Evolutionary conservation across 352 stramenopile genomes (phyloP).

Genomic region (Globisporangium cederbergense): DNA sequence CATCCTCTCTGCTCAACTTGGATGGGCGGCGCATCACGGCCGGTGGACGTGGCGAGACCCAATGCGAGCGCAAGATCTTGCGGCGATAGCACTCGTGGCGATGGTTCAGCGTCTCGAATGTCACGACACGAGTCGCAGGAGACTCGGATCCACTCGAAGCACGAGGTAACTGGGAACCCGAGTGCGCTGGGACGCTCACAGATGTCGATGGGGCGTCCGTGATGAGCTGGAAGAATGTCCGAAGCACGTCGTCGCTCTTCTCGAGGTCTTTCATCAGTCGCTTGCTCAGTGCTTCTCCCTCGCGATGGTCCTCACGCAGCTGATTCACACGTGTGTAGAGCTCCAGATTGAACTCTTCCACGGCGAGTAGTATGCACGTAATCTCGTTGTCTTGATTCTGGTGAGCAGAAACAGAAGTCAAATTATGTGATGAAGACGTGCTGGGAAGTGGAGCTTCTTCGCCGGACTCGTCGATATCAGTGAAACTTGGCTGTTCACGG

Average conservation of each 20-base stretch:
- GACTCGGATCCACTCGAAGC: not conserved
- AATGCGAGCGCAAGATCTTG: constrained; percentile 40
- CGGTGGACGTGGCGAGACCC: constrained; percentile 18
- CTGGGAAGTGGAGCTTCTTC: constrained; percentile 2
- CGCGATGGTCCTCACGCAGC: constrained; percentile 15
- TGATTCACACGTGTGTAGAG: constrained; percentile 41
- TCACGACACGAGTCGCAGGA: not conserved
- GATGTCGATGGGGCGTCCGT: not conserved
- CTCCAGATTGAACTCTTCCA: constrained; percentile 47
- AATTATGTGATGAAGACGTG: not conserved
- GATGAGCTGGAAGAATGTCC: constrained; percentile 37
- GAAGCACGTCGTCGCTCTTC: constrained; percentile 48
- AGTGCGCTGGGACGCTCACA: not conserved
- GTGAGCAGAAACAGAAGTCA: not conserved
- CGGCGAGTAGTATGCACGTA: constrained; percentile 47
- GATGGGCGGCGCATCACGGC: not conserved
- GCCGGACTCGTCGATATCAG: not conserved
- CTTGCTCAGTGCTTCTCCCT: constrained; percentile 18
- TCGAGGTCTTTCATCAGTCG: constrained; percentile 36
- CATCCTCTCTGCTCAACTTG: constrained; percentile 1
- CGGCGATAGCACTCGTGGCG: constrained; percentile 54
- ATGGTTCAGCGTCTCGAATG: constrained; percentile 40
- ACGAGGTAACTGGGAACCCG: not conserved
- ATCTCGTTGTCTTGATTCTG: constrained; percentile 6
- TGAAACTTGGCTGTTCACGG: not conserved